Evolutionary conservation across 352 stramenopile genomes (phyloP), one percentile per base, ranked within the genome.

Genomic region (Phytopythium litorale): DNA sequence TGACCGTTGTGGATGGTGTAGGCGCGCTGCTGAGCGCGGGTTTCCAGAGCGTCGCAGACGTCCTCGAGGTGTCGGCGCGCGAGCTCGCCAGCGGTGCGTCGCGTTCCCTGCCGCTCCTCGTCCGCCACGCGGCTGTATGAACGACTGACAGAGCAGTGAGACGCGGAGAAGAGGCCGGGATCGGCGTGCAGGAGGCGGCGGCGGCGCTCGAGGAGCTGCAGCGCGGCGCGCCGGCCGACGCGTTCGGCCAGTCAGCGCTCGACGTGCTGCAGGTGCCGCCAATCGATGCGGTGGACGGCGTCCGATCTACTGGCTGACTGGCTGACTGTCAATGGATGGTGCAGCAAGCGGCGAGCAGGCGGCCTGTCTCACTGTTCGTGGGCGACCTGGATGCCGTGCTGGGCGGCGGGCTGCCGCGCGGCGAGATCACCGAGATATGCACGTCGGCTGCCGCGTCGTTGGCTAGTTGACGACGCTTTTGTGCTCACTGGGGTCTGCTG

Each of bases 351-450:
- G 70, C 53, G 7, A 68, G 53, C 25, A 60, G 42, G 18, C 53
- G 52, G 33, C 72, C 76, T 7, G 79, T 92, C 35, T 63, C 75
- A 3, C 88, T 72, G 30, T 61, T 69, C 40, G 40, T 92, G 9
- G 43, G 71, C 8, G 70, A 64, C 49, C 38, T 94, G 9, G 85
- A 94, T 62, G 60, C 59, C 12, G 58, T 91, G 6, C 67, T 94
- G 35, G 84, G 79, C 12, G 86, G 86, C 3, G 86, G 86, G 0
- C 69, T 95, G 32, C 62, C 80, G 16, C 73, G 75, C 18, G 77
- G 86, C 18, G 86, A 95, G 77, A 61, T 95, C 33, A 91, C 77
- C 2, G 86, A 95, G 38, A 85, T 95, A 37, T 92, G 85, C 91
- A 57, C 7, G 76, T 46, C 23, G 4, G 4, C 11, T 58, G 33